Conservation (phyloP, 1,284 basidiomycete species). For the Paramarasmius palmivorus region DNA sequence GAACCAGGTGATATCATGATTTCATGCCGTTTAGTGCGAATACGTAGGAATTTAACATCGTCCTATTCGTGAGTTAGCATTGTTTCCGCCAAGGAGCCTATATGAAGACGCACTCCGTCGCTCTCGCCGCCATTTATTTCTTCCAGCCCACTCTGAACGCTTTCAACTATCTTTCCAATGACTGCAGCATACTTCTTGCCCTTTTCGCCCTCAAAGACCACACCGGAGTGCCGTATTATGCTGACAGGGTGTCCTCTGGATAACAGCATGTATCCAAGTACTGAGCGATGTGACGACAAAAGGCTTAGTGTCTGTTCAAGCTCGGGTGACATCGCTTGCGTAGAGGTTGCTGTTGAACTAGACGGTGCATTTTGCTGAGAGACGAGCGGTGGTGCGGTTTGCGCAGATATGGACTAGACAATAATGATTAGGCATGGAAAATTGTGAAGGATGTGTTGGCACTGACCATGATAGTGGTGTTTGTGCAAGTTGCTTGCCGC, state of each 20-base stretch:
- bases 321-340: conserved; percentile 52
- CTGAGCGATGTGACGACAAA: conserved; percentile 80
- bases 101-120: conserved; percentile 46
- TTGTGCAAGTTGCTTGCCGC: background rate
- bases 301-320: conserved; percentile 77
- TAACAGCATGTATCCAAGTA: conserved; percentile 86
- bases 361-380: conserved; percentile 24
- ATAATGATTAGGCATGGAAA: background rate
- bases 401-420: conserved; percentile 17
- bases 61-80: conserved; percentile 52
- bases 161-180: conserved; percentile 79
- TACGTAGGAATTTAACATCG: conserved; percentile 84
- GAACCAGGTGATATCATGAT: conserved; percentile 92
- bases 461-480: background rate
- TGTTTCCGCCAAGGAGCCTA: background rate
- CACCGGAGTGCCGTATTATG: conserved; percentile 83
- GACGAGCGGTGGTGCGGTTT: conserved; percentile 25
- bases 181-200: conserved; percentile 79
- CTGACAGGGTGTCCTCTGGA: conserved; percentile 63
- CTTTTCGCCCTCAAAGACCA: conserved; percentile 86
- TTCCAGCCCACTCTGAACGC: conserved; percentile 71
- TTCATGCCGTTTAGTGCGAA: conserved; percentile 89
- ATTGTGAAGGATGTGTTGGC: too few relatives aligned
- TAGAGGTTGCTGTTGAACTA: conserved; percentile 13
- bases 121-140: conserved; percentile 62